These are phyloP conservation scores for Ogataea trehalophila DNA, from an alignment of 805 yeast species.

Conservation along the genomic window DNA sequence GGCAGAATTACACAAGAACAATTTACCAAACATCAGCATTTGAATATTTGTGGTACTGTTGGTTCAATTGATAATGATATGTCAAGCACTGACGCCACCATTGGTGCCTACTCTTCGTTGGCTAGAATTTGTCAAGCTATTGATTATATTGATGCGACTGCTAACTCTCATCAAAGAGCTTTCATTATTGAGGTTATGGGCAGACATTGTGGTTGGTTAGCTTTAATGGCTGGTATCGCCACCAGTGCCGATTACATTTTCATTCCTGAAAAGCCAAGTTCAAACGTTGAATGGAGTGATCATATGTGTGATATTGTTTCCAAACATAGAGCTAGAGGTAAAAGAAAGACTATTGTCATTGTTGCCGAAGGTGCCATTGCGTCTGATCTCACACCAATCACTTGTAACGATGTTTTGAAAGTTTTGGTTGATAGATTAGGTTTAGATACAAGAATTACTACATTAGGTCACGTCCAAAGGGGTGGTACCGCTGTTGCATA, in stretches of 20 bases:
- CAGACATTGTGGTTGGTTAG: slow-evolving; percentile 87
- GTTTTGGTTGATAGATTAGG: slow-evolving; percentile 59
- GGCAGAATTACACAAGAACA: slow-evolving; percentile 44
- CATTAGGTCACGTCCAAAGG: slow-evolving; percentile 96
- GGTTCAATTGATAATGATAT: slow-evolving; percentile 85
- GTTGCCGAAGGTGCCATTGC: slow-evolving; percentile 85
- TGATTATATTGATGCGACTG: slow-evolving; percentile 82
- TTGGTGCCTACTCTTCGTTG: slow-evolving; percentile 75
- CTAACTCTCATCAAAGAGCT: slow-evolving; percentile 77
- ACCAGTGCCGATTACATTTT: slow-evolving; percentile 78
- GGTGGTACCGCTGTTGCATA: slow-evolving; percentile 98
- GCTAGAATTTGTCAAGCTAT: slow-evolving; percentile 70
- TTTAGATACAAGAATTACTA: slow-evolving; percentile 80
- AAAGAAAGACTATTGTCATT: slow-evolving; percentile 72
- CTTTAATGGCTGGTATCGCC: slow-evolving; percentile 73
- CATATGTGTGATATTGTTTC: slow-evolving; percentile 60
- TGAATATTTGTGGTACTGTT: slow-evolving; percentile 70
- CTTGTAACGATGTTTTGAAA: slow-evolving; percentile 59
- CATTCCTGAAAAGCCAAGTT: slow-evolving; percentile 76
- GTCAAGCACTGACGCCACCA: slow-evolving; percentile 81
- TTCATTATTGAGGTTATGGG: slow-evolving; percentile 88
- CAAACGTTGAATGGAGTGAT: slow-evolving; percentile 57
- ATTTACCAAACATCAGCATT: slow-evolving; percentile 43
- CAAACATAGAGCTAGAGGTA: slow-evolving; percentile 65
- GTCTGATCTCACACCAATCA: slow-evolving; percentile 60